These are phyloP conservation scores for Coemansia sp. DNA, from an alignment of 192 early-diverging fungal species.

Conservation along the genomic window DNA sequence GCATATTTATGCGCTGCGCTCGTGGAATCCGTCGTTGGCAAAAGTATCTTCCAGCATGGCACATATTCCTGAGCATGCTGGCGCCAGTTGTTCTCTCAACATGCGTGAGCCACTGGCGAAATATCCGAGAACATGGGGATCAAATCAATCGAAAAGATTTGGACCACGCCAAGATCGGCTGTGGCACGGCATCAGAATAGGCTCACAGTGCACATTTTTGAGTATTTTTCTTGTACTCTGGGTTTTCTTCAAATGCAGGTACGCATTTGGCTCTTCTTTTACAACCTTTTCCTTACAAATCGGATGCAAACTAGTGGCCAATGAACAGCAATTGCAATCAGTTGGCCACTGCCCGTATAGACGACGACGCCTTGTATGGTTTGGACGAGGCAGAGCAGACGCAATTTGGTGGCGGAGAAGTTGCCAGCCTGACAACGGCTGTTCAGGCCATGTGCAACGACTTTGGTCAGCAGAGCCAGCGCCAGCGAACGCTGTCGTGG, in stretches of 20 bases:
- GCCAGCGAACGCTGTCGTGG: conserved; percentile 37
- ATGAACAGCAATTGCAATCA: conserved; percentile 3
- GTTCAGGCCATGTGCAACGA: conserved; percentile 19
- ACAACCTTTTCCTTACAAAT: not conserved
- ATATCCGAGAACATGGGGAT: not conserved
- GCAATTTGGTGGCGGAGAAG: not conserved
- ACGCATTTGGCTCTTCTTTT: not conserved
- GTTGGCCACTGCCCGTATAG: not conserved
- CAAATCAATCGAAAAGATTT: not conserved
- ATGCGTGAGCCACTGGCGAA: not conserved
- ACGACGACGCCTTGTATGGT: not conserved
- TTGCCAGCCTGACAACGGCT: not conserved
- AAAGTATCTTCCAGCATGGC: not conserved
- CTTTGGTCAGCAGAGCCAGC: conserved; percentile 22
- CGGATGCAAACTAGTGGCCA: not conserved
- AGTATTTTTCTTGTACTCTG: not conserved
- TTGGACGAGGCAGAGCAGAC: not conserved
- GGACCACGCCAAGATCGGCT: not conserved
- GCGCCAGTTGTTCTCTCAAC: not conserved
- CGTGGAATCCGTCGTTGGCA: not conserved
- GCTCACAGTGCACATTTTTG: not conserved
- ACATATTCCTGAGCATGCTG: not conserved
- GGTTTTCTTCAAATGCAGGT: not conserved
- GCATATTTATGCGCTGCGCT: conserved; percentile 4
- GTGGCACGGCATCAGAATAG: not conserved